Percentiles rank a stretch among this genome's conserved stretches.
Conservation (phyloP, 2,329 filamentous ascomycete genomes). For the Venturia aucupariae region DNA sequence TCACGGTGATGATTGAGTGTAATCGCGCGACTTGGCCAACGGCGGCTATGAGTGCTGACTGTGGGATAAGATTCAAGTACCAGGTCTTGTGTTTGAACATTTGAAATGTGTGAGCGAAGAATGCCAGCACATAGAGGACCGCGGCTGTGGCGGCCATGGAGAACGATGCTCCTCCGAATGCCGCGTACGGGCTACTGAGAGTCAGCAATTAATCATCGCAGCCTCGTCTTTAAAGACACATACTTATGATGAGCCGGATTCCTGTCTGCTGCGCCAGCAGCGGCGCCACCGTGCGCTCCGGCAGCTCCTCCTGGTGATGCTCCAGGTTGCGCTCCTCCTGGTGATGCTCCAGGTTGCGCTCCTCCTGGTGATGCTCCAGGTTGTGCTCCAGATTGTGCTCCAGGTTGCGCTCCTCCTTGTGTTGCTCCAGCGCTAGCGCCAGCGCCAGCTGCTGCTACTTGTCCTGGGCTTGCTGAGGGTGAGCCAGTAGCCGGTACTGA, state of each 20-base stretch:
- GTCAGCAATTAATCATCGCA: background rate
- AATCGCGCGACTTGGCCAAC: background rate
- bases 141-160: conserved; percentile 6
- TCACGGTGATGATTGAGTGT: conserved; percentile 7
- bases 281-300: background rate
- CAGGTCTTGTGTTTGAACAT: conserved; percentile 12
- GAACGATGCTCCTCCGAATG: conserved; percentile 10
- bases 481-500: background rate
- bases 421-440: too few relatives aligned
- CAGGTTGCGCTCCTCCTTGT: background rate
- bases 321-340: background rate
- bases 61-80: conserved; percentile 10
- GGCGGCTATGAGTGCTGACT: background rate
- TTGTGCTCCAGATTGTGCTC: background rate
- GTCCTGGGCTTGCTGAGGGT: conserved; percentile 3
- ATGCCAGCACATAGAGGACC: background rate
- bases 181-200: background rate
- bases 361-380: background rate
- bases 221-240: too few relatives aligned
- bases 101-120: conserved; percentile 1
- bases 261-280: background rate
- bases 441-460: too few relatives aligned
- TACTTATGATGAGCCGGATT: background rate
- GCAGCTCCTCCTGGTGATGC: background rate
- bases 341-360: background rate